These are phyloP conservation scores for Cladosporium sp. DNA, from an alignment of 2,329 filamentous ascomycete species.

Conservation along the genomic window DNA sequence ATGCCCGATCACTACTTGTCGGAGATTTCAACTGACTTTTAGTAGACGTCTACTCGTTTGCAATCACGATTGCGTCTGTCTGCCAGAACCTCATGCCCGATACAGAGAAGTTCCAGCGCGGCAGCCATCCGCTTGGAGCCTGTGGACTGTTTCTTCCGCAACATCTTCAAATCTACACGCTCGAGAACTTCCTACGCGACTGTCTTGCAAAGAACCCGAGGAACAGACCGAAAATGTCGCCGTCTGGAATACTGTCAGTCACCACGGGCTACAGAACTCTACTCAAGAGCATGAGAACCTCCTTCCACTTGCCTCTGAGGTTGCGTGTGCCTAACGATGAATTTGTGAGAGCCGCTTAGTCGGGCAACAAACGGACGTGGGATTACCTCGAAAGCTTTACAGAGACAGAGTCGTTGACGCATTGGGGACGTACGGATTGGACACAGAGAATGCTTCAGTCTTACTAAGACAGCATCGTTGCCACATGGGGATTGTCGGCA, in stretches of 20 bases:
- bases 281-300: not conserved
- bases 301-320: not conserved
- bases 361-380: not conserved
- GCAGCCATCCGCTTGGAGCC: not conserved
- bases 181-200: not conserved
- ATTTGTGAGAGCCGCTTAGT: not conserved
- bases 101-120: not conserved
- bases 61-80: conserved; percentile 21
- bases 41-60: conserved; percentile 30
- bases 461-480: not conserved
- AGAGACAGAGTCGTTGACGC: not conserved
- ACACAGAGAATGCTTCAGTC: not conserved
- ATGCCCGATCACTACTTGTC: not conserved
- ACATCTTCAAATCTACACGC: not conserved
- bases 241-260: not conserved
- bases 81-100: not conserved
- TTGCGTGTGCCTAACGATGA: not conserved
- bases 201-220: not conserved
- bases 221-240: not conserved
- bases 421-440: not conserved
- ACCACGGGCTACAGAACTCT: not conserved
- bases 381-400: not conserved
- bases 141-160: not conserved
- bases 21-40: not conserved
- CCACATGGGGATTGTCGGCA: not conserved